A percentile compares a stretch with the other conserved stretches of the same genome.
Conservation (phyloP, 805 yeast genomes). For the Spathaspora hagerdaliae region DNA sequence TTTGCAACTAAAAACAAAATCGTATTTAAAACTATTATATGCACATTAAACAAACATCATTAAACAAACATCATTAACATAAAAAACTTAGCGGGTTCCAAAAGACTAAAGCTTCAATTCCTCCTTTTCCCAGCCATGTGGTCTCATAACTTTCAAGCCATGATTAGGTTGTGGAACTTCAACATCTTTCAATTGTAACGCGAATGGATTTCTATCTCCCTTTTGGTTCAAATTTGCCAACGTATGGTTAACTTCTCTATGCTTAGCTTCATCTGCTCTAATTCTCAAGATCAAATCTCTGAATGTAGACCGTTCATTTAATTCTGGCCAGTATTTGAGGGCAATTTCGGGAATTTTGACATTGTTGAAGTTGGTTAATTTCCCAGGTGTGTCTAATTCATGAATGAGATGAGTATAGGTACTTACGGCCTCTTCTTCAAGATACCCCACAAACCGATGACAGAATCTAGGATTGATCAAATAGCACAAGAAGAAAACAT, state of each 20-base stretch:
- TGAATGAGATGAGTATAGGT: conserved; percentile 60
- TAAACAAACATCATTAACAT: too few species aligned
- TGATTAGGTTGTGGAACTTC: conserved; percentile 35
- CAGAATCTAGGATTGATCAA: conserved; percentile 58
- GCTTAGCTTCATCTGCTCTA: conserved; percentile 77
- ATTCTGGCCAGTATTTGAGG: conserved; percentile 55
- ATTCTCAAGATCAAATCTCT: conserved; percentile 56
- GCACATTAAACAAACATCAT: too few species aligned
- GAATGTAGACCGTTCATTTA: conserved; percentile 49
- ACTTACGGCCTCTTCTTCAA: conserved; percentile 72
- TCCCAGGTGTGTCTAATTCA: conserved; percentile 48
- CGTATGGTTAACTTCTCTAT: conserved; percentile 76
- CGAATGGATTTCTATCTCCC: conserved; percentile 67
- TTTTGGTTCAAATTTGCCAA: conserved; percentile 57
- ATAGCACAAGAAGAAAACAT: conserved; percentile 58
- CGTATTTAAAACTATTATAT: too few species aligned
- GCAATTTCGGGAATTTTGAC: conserved; percentile 56
- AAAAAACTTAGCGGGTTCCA: too few species aligned
- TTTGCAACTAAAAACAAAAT: too few species aligned
- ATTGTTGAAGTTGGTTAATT: conserved; percentile 45
- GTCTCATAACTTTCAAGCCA: conserved; percentile 28
- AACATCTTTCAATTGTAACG: conserved; percentile 34
- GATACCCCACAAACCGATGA: conserved; percentile 73
- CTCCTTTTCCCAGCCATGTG: conserved; percentile 39
- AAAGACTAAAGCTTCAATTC: conserved; percentile 24